Evolutionary conservation across 108 stramenopile genomes (phyloP).

Genomic region (Cyclotella cryptica): DNA sequence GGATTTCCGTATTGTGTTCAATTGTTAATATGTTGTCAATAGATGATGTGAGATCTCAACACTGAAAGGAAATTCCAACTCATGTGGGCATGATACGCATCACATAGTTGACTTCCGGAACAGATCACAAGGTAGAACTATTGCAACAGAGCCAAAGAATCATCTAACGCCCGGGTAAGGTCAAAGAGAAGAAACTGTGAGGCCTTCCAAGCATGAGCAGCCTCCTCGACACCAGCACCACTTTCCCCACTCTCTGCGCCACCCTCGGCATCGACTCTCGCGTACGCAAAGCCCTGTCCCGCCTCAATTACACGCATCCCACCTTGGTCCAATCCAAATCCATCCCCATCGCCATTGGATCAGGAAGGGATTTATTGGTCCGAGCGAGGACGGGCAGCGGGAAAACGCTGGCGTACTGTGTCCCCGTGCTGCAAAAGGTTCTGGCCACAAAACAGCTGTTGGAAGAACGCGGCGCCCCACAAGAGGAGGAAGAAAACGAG

Average conservation of each 20-base stretch:
- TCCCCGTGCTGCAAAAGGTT: constrained; percentile 95
- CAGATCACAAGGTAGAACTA: no score
- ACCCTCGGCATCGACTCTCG: constrained; percentile 83
- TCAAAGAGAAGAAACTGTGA: background rate
- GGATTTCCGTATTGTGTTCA: no score
- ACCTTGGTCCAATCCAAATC: constrained; percentile 89
- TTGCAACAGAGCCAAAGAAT: background rate
- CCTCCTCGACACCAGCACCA: constrained; percentile 67
- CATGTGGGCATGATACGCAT: no score
- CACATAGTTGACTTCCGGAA: no score
- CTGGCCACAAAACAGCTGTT: constrained; percentile 60
- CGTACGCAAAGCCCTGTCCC: constrained; percentile 79
- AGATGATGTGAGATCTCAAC: no score
- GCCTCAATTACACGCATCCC: constrained; percentile 78
- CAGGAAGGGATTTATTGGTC: constrained; percentile 94
- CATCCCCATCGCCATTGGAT: constrained; percentile 78
- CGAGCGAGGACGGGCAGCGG: constrained; percentile 97
- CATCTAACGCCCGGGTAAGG: background rate
- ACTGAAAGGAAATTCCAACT: no score
- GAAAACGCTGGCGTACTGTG: constrained; percentile 94
- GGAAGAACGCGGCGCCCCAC: constrained; percentile 26
- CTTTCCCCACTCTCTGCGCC: constrained; percentile 77
- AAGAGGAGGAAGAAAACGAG: constrained; percentile 14
- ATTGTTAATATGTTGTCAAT: no score
- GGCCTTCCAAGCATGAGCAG: constrained; percentile 5